A percentile compares a stretch with the other conserved stretches of the same genome.
Conservation (phyloP, 2,329 filamentous ascomycete species). For the Lachnellula cervina region DNA sequence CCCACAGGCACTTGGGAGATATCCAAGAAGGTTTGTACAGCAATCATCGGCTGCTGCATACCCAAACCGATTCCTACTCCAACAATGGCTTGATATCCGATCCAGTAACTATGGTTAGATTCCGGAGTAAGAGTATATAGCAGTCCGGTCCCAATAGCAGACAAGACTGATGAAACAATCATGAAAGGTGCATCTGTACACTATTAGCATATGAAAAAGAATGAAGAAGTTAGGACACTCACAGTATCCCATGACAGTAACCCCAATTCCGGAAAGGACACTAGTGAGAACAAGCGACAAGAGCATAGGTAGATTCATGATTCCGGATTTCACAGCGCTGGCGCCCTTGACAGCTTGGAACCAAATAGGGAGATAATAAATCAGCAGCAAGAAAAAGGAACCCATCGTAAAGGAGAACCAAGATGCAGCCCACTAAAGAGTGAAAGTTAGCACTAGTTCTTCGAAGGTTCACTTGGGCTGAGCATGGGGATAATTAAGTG, state of each 20-base stretch:
- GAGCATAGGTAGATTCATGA: conserved; percentile 35
- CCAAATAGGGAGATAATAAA: conserved; percentile 44
- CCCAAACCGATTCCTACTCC: conserved; percentile 52
- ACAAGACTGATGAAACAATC: conserved; percentile 17
- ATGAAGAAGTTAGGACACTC: neutral
- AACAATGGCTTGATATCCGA: conserved; percentile 51
- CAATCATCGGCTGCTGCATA: conserved; percentile 36
- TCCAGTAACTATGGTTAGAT: conserved; percentile 46
- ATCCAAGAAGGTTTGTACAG: conserved; percentile 13
- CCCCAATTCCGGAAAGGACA: conserved; percentile 26
- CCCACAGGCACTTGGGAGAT: conserved; percentile 8
- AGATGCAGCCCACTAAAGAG: conserved; percentile 3
- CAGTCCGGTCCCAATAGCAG: conserved; percentile 43
- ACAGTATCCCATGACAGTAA: conserved; percentile 23
- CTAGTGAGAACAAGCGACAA: conserved; percentile 27
- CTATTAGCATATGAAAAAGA: neutral
- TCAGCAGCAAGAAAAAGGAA: conserved; percentile 37
- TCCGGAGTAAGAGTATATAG: conserved; percentile 47
- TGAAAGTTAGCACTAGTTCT: neutral
- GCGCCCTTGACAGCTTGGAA: conserved; percentile 40
- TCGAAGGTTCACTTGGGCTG: neutral
- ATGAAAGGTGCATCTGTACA: conserved; percentile 9
- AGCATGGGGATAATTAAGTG: conserved; percentile 37
- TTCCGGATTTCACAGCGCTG: conserved; percentile 16
- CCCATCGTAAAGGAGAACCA: conserved; percentile 23